These are phyloP conservation scores for Globisporangium alternatum DNA, from an alignment of 352 stramenopile species.

Conservation along the genomic window DNA sequence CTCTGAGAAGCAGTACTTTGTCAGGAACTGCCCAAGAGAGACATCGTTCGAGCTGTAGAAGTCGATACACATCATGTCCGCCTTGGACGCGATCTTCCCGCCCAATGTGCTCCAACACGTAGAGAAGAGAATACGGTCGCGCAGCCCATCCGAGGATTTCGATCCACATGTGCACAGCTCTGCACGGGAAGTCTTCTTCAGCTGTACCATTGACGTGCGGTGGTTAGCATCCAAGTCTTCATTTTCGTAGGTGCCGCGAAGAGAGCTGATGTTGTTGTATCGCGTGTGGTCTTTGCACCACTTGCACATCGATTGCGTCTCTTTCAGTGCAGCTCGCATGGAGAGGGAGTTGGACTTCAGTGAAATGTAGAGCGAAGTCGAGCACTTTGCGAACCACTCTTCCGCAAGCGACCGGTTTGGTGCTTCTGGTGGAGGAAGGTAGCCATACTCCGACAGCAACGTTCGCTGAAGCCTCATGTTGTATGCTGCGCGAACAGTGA, in stretches of 20 bases:
- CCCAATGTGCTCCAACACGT: constrained; percentile 83
- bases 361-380: constrained; percentile 78
- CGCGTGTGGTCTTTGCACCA: constrained; percentile 80
- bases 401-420: constrained; percentile 65
- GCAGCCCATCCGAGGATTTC: constrained; percentile 49
- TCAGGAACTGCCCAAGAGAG: constrained; percentile 79
- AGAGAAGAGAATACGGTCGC: constrained; percentile 79
- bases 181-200: constrained; percentile 6
- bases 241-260: constrained; percentile 46
- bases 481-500: constrained; percentile 68
- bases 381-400: constrained; percentile 80
- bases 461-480: constrained; percentile 77
- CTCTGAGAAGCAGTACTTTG: constrained; percentile 72
- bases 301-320: constrained; percentile 80
- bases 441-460: constrained; percentile 57
- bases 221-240: constrained; percentile 13
- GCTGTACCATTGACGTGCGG: constrained; percentile 11
- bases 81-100: constrained; percentile 71
- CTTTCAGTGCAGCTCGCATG: constrained; percentile 77
- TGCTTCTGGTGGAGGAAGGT: constrained; percentile 48
- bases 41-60: constrained; percentile 85
- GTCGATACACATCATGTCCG: constrained; percentile 88
- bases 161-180: constrained; percentile 63
- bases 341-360: constrained; percentile 86
- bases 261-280: constrained; percentile 83